Conservation (phyloP, 1,284 basidiomycete species). For the Cystobasidium pallidum region DNA sequence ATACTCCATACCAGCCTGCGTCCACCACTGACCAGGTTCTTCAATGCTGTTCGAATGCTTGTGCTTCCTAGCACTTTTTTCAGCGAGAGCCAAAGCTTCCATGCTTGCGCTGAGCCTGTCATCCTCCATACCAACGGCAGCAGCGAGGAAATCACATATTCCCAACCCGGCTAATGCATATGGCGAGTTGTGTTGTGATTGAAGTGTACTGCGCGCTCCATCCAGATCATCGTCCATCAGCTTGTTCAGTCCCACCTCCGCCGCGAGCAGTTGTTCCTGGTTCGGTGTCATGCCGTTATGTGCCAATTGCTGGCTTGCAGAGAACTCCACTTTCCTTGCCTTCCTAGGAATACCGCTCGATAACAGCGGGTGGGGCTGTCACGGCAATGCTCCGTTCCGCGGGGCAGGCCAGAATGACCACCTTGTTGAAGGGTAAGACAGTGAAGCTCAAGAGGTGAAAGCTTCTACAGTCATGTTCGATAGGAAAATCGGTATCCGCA, state of each 20-base stretch:
- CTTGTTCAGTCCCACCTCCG: conserved; percentile 44
- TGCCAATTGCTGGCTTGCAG: too few species aligned
- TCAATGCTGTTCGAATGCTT: conserved; percentile 28
- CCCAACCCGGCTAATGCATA: conserved; percentile 48
- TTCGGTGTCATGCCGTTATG: conserved; percentile 26
- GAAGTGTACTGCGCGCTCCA: conserved; percentile 35
- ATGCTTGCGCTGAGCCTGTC: conserved; percentile 45
- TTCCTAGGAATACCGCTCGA: neutral
- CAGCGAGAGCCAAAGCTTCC: conserved; percentile 46
- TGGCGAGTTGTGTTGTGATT: conserved; percentile 38
- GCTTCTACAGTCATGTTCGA: too few species aligned
- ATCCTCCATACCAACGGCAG: conserved; percentile 48
- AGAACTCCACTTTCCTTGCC: neutral
- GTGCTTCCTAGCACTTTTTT: conserved; percentile 31
- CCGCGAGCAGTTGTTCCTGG: conserved; percentile 28
- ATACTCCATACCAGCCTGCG: conserved; percentile 47
- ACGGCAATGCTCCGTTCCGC: conserved; percentile 1
- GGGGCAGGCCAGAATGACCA: too few species aligned
- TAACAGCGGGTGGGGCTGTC: neutral
- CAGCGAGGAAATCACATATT: conserved; percentile 48
- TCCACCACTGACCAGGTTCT: conserved; percentile 45
- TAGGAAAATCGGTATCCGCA: too few species aligned
- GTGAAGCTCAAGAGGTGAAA: too few species aligned
- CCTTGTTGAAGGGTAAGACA: too few species aligned
- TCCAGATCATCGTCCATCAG: conserved; percentile 50